These are phyloP conservation scores for Pulveroboletus sp. DNA, from an alignment of 768 basidiomycete genomes.

Conservation along the genomic window DNA sequence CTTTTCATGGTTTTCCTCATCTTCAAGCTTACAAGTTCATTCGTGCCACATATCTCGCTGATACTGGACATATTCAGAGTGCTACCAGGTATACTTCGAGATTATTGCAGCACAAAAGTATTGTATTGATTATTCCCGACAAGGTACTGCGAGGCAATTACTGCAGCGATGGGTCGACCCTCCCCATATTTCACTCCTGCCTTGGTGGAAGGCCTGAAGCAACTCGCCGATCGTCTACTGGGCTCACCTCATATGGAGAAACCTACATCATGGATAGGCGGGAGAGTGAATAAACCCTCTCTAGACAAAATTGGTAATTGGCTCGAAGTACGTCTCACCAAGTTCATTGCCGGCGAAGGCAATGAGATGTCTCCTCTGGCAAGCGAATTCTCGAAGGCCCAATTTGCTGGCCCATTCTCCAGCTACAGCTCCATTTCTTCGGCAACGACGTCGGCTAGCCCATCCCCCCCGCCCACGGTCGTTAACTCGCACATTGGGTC, in stretches of 20 bases:
- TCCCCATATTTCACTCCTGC: slow-evolving; percentile 66
- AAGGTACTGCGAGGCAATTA: slow-evolving; percentile 94
- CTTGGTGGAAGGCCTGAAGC: slow-evolving; percentile 73
- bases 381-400: slow-evolving; percentile 32
- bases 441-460: slow-evolving; percentile 65
- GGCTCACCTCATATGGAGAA: slow-evolving; percentile 75
- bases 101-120: background rate
- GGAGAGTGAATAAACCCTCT: slow-evolving; percentile 87
- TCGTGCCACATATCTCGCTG: slow-evolving; percentile 72
- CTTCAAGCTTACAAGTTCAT: slow-evolving; percentile 87
- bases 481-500: slow-evolving; percentile 36
- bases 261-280: slow-evolving; percentile 78
- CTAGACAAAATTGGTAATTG: slow-evolving; percentile 89
- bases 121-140: slow-evolving; percentile 27
- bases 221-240: slow-evolving; percentile 73
- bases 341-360: slow-evolving; percentile 92
- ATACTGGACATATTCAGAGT: slow-evolving; percentile 72
- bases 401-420: slow-evolving; percentile 78
- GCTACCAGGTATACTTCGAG: slow-evolving; percentile 63
- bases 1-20: slow-evolving; percentile 78
- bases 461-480: slow-evolving; percentile 69
- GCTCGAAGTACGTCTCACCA: slow-evolving; percentile 89
- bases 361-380: slow-evolving; percentile 45
- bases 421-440: slow-evolving; percentile 94
- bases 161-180: slow-evolving; percentile 55